Conservation (phyloP, 176 grass and related monocot genomes). For the Microstegium vimineum region DNA sequence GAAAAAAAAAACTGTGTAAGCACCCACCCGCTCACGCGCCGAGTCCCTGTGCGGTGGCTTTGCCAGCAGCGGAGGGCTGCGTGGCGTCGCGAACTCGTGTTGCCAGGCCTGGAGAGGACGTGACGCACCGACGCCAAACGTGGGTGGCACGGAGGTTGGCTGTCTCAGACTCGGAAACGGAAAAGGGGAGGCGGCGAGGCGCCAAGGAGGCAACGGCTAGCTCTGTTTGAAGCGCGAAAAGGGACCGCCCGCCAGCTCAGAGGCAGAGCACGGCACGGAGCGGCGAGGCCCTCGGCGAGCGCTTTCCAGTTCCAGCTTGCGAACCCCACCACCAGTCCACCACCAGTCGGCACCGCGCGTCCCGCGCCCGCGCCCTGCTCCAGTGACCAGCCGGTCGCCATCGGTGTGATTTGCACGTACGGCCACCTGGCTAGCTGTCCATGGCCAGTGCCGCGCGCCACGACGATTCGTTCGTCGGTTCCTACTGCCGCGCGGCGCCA, state of each 20-base stretch:
- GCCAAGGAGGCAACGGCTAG: conserved; percentile 42
- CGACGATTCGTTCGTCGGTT: not conserved
- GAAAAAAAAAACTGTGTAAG: too few relatives aligned
- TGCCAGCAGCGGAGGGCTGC: not conserved
- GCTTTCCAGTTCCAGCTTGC: conserved; percentile 58
- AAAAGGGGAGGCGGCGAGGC: too few relatives aligned
- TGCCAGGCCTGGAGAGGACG: not conserved
- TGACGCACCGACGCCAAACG: not conserved
- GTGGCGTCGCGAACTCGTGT: not conserved
- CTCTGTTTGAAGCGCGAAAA: conserved; percentile 20
- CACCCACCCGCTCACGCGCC: too few relatives aligned
- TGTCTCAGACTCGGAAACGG: not conserved
- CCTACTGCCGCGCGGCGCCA: not conserved
- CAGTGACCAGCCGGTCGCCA: not conserved
- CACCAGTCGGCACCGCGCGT: too few relatives aligned
- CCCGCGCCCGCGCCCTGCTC: not conserved
- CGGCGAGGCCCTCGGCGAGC: not conserved
- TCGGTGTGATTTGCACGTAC: not conserved
- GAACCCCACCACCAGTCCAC: conserved; percentile 20
- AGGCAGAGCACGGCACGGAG: not conserved
- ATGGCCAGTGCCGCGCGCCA: too few relatives aligned
- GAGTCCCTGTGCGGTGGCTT: not conserved
- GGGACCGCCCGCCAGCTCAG: conserved; percentile 27
- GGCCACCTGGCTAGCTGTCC: too few relatives aligned
- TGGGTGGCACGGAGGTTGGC: not conserved